phyloP scores from a whole-genome alignment of 208 protist genomes.

The Crithidia acanthocephali region DNA sequence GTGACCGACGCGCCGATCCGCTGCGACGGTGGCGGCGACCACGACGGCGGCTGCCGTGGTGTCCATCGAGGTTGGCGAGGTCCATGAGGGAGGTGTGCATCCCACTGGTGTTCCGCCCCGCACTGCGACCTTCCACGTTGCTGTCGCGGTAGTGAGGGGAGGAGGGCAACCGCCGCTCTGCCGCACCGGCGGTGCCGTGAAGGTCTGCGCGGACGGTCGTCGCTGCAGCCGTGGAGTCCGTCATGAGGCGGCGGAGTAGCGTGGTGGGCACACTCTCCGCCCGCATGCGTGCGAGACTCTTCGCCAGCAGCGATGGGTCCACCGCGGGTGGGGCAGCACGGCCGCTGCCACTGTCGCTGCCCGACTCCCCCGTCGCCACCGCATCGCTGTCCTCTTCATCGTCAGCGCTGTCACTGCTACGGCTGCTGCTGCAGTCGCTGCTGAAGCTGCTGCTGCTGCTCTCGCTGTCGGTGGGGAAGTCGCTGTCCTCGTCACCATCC shows the following conservation, averaged over 20 bases:
- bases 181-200: background rate
- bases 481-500: background rate
- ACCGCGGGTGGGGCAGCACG: background rate
- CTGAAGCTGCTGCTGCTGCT: background rate
- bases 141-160: background rate
- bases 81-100: slow-evolving; percentile 14
- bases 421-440: too few species aligned
- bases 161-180: too few species aligned
- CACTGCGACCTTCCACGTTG: background rate
- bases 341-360: background rate
- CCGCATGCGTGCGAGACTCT: slow-evolving; percentile 15
- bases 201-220: background rate
- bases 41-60: background rate
- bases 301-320: slow-evolving; percentile 8
- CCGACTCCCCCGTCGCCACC: background rate
- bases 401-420: background rate
- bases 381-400: background rate
- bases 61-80: background rate
- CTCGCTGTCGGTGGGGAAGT: too few species aligned
- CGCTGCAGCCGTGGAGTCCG: background rate
- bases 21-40: background rate
- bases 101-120: background rate
- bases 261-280: slow-evolving; percentile 25
- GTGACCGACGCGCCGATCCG: background rate
- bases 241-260: slow-evolving; percentile 8